A percentile compares a stretch with the other conserved stretches of the same genome.
These are phyloP conservation scores for Nothophytophthora sp. DNA, from an alignment of 352 stramenopile species.

Conservation along the genomic window DNA sequence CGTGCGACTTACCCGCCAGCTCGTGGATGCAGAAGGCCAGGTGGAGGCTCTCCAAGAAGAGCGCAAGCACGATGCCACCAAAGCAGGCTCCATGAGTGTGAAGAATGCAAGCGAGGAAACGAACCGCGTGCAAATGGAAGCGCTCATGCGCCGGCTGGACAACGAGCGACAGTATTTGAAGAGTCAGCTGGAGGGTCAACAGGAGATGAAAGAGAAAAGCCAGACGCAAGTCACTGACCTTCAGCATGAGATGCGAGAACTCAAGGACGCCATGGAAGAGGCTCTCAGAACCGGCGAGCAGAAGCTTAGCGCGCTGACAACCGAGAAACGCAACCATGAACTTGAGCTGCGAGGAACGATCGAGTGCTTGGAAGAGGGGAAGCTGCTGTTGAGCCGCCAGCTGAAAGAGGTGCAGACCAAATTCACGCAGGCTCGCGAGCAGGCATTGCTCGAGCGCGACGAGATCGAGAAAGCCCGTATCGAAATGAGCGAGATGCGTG, in stretches of 20 bases:
- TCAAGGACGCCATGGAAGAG: slow-evolving; percentile 41
- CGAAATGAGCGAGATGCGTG: slow-evolving; percentile 46
- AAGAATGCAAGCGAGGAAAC: slow-evolving; percentile 80
- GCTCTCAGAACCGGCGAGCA: slow-evolving; percentile 36
- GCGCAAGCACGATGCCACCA: slow-evolving; percentile 33
- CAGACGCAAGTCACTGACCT: slow-evolving; percentile 43
- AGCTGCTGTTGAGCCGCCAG: slow-evolving; percentile 46
- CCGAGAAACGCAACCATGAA: slow-evolving; percentile 35
- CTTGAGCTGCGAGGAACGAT: slow-evolving; percentile 38
- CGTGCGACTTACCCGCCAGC: slow-evolving; percentile 55
- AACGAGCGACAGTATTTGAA: slow-evolving; percentile 86
- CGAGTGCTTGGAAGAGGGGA: slow-evolving; percentile 54
- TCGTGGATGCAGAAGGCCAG: slow-evolving; percentile 62
- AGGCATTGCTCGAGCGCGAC: slow-evolving; percentile 60
- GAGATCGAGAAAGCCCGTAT: slow-evolving; percentile 60
- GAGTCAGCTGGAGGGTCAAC: slow-evolving; percentile 64
- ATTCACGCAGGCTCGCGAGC: slow-evolving; percentile 53
- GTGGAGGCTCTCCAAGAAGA: slow-evolving; percentile 66
- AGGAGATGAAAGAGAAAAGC: slow-evolving; percentile 45
- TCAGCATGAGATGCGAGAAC: slow-evolving; percentile 41
- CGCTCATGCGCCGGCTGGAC: slow-evolving; percentile 65
- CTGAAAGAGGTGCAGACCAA: slow-evolving; percentile 66
- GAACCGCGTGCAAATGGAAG: slow-evolving; percentile 78
- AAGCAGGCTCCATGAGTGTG: slow-evolving; percentile 34
- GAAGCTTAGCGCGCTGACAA: slow-evolving; percentile 34